phyloP scores from a whole-genome alignment of 306 rosid species.

The Ormosia semicastrata region DNA sequence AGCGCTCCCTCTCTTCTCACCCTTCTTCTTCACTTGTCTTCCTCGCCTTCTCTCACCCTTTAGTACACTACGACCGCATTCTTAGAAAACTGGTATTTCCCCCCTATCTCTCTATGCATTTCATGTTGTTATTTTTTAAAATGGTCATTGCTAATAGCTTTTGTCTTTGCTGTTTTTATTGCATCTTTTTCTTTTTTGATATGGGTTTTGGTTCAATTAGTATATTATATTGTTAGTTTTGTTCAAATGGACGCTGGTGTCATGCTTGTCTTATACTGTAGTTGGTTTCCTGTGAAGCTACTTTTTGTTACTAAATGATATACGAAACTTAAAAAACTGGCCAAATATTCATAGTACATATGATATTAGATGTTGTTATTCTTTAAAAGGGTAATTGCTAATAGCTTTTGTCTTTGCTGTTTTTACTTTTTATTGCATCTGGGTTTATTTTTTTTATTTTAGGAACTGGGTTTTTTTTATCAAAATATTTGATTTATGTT shows the following conservation, averaged over 20 bases:
- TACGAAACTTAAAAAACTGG: no score
- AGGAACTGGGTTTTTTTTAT: background rate
- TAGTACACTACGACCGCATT: slow-evolving; percentile 78
- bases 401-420: no score
- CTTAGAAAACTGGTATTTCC: slow-evolving; percentile 68
- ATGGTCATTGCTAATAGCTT: no score
- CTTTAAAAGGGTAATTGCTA: no score
- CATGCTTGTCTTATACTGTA: background rate
- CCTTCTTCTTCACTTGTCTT: slow-evolving; percentile 60
- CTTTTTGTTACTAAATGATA: background rate
- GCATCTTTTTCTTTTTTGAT: background rate
- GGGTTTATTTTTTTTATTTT: background rate
- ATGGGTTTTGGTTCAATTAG: background rate
- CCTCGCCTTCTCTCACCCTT: slow-evolving; percentile 74
- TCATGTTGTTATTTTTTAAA: no score
- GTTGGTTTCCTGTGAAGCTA: background rate
- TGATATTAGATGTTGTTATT: no score
- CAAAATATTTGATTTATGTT: background rate
- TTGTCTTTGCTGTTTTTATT: background rate
- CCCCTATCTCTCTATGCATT: background rate
- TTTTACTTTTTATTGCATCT: no score
- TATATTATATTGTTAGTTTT: background rate
- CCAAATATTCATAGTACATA: background rate
- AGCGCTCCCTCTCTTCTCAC: slow-evolving; percentile 54
- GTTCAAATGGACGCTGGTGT: background rate